Conservation (phyloP, 768 basidiomycete species). For the Leucosporidium scottii region DNA sequence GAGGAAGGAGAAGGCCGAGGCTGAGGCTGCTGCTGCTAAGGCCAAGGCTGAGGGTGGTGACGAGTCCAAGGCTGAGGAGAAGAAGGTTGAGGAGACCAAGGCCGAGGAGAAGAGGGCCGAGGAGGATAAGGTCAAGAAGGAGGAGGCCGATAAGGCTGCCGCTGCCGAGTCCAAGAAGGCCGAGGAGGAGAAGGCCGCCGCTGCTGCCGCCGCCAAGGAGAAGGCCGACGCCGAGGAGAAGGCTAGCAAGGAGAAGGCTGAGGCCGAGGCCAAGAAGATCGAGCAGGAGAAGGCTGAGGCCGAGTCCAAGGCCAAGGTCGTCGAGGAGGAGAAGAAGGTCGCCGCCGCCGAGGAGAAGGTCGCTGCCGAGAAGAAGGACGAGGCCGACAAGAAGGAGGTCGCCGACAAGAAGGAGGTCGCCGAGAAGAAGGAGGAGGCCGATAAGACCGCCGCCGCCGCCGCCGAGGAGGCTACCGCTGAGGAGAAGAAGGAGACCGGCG, state of each 20-base stretch:
- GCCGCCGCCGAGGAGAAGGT: slow-evolving; percentile 9
- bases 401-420: neutral
- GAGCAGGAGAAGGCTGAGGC: slow-evolving; percentile 3
- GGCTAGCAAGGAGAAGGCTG: neutral
- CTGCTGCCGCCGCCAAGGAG: too few relatives aligned
- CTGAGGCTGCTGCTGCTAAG: neutral
- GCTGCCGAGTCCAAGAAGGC: slow-evolving; percentile 7
- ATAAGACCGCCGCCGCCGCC: slow-evolving; percentile 6
- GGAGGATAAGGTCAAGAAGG: slow-evolving; percentile 1
- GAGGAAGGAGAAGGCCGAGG: neutral
- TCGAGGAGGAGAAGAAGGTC: slow-evolving; percentile 1
- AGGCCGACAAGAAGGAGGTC: slow-evolving; percentile 2
- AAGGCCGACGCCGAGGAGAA: slow-evolving; percentile 8
- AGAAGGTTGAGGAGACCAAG: neutral
- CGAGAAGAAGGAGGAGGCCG: slow-evolving; percentile 5
- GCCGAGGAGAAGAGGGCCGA: slow-evolving; percentile 10
- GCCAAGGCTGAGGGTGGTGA: neutral
- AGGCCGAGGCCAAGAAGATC: slow-evolving; percentile 1
- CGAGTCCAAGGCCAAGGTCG: slow-evolving; percentile 7
- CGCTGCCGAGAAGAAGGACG: slow-evolving; percentile 1
- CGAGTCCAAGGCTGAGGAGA: neutral
- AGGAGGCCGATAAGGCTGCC: slow-evolving; percentile 7
- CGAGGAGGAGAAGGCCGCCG: slow-evolving; percentile 6
- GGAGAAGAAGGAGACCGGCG: slow-evolving; percentile 15
- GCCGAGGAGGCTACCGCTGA: slow-evolving; percentile 8